phyloP scores from a whole-genome alignment of 371 early-diverging fungal genomes.

The Mortierella sp. region DNA sequence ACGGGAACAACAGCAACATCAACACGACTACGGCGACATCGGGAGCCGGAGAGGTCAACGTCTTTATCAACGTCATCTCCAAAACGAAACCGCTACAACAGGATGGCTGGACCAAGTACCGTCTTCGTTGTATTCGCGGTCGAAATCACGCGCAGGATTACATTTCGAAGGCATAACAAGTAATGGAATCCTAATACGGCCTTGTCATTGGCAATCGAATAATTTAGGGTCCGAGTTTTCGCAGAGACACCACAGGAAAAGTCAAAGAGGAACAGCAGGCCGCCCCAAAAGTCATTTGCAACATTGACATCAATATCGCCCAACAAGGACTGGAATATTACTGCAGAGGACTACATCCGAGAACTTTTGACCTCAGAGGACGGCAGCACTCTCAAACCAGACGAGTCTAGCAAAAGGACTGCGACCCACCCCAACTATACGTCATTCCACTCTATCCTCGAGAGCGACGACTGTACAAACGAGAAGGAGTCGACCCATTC shows the following conservation, averaged over 20 bases:
- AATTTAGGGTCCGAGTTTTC: constrained; percentile 37
- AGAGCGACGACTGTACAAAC: constrained; percentile 25
- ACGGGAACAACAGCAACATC: background rate
- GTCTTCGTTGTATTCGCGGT: background rate
- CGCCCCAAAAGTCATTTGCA: constrained; percentile 12
- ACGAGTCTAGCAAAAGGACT: background rate
- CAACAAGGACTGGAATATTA: constrained; percentile 50
- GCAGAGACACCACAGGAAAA: background rate
- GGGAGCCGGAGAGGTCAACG: constrained; percentile 45
- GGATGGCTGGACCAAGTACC: constrained; percentile 45
- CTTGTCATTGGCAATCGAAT: background rate
- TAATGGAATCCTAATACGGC: background rate
- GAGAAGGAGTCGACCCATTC: background rate
- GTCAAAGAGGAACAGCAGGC: background rate
- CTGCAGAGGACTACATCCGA: constrained; percentile 37
- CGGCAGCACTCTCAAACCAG: background rate
- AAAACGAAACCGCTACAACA: constrained; percentile 35
- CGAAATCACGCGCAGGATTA: background rate
- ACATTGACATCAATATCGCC: constrained; percentile 26
- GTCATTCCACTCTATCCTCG: constrained; percentile 24
- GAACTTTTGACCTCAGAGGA: constrained; percentile 30
- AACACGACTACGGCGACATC: background rate
- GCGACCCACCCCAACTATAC: constrained; percentile 6
- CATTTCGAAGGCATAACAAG: background rate
- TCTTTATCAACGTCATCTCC: constrained; percentile 52